Base-by-base conservation (phyloP, 108 stramenopile species). In the Nitzschia putrida region DNA sequence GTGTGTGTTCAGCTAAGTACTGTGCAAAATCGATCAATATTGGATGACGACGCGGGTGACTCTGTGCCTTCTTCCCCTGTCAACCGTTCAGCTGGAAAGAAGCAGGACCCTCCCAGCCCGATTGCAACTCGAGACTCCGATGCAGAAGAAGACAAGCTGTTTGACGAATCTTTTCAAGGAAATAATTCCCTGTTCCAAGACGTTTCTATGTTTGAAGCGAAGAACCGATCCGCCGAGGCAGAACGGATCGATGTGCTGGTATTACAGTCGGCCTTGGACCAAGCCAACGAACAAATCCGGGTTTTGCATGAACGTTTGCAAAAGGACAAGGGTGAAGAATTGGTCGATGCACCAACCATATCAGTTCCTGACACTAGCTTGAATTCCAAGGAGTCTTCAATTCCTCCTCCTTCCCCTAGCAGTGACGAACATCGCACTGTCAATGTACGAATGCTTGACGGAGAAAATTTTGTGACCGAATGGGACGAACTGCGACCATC, bases 391-490 rank as follows among this genome's bases (percentile, higher is more conserved):
- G 29, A 34, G 29, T 34, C 29, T 34, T 34, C 29, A 1, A 29
- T 60, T 41, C 67, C 66, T 47, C 14, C 20, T 50, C 65, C 42
- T 14, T 58, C 64, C 42, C 23, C 69, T 44, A 59, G 56, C 41
- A 73, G 74, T 26, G 34, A 64, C 42, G 83, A 85, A 39, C 70
- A 85, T 26, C 61, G 77, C 11, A 86, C 82, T 65, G 69, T 92
- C n/a, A 84, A 86, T 69, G 87, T 88, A 1, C 71, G 76, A n/a
- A 89, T 90, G 88, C 61, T 89, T 24, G 87, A 93, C 64, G 84
- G 69, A 6, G 92, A 93, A 71, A 90, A 94, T 61, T 94, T 89
- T 67, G 66, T 82, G 8, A 91, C 93, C 4, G 90, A 91, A 20
- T 94, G 93, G 93, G 72, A 82, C 25, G 81, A 88, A 39, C 51